Conservation (phyloP, 1,284 basidiomycete species). For the Amylostereum areolatum region DNA sequence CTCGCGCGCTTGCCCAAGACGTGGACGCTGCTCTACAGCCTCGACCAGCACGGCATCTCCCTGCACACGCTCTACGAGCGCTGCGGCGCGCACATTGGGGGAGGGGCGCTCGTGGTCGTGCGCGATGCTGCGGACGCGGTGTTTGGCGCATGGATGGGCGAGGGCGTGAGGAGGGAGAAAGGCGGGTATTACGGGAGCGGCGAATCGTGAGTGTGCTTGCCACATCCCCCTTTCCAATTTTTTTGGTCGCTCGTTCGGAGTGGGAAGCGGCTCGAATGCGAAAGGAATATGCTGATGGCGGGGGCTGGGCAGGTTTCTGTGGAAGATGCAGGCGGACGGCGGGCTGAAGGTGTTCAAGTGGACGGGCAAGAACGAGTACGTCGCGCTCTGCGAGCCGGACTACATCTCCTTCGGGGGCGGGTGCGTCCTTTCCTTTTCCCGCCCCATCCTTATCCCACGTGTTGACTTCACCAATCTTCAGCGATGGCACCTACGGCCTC, state of each 20-base stretch:
- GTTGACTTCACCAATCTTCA: constrained; percentile 21
- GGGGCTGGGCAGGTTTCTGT: constrained; percentile 60
- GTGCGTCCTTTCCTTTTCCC: constrained; percentile 39
- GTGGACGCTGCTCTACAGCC: constrained; percentile 90
- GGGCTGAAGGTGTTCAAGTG: constrained; percentile 69
- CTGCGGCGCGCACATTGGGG: constrained; percentile 41
- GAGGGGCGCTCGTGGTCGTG: constrained; percentile 53
- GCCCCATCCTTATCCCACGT: neutral
- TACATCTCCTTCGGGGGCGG: constrained; percentile 89
- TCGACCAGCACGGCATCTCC: constrained; percentile 95
- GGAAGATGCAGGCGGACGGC: constrained; percentile 41
- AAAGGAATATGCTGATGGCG: neutral
- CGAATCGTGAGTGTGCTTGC: constrained; percentile 60
- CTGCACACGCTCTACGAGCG: constrained; percentile 80
- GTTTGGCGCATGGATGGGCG: constrained; percentile 82
- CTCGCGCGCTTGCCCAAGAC: constrained; percentile 69
- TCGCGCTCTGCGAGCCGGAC: constrained; percentile 76
- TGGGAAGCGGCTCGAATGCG: constrained; percentile 29
- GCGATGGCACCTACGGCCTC: constrained; percentile 84
- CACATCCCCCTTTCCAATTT: neutral
- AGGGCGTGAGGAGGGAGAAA: constrained; percentile 54
- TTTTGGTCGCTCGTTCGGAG: constrained; percentile 59
- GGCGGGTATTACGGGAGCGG: constrained; percentile 80
- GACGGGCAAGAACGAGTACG: constrained; percentile 90
- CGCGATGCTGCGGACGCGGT: constrained; percentile 54